Percentiles rank a stretch among this genome's conserved stretches.
These are phyloP conservation scores for Sarocladium oryzae DNA, from an alignment of 2,329 filamentous ascomycete genomes.

Conservation along the genomic window DNA sequence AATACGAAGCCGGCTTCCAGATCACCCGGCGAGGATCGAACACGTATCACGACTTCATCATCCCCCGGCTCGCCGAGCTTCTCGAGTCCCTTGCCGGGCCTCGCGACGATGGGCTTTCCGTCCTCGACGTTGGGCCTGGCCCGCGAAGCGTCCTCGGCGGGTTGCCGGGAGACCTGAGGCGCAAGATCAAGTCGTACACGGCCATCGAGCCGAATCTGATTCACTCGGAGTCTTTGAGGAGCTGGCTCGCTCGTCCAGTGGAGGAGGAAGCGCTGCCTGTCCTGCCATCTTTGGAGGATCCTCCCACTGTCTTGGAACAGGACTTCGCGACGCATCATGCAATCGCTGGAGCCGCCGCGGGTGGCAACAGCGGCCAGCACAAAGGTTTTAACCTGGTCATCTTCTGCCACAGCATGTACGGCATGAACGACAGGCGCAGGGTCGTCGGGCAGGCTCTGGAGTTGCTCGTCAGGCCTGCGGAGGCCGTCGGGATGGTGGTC, in stretches of 20 bases:
- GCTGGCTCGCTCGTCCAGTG: slow-evolving; percentile 27
- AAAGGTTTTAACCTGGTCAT: slow-evolving; percentile 53
- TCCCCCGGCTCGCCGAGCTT: slow-evolving; percentile 39
- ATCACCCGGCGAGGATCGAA: slow-evolving; percentile 31
- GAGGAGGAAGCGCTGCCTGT: no score
- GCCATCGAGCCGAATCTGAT: slow-evolving; percentile 47
- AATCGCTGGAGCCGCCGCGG: slow-evolving; percentile 26
- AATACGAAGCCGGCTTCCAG: slow-evolving; percentile 44
- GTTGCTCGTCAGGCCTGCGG: slow-evolving; percentile 40
- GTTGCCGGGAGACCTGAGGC: slow-evolving; percentile 35
- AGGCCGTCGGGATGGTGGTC: slow-evolving; percentile 36
- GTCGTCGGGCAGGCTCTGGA: slow-evolving; percentile 40
- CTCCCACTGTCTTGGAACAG: slow-evolving; percentile 35
- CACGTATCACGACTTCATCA: slow-evolving; percentile 44
- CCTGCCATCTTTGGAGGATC: no score
- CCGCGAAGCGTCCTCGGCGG: slow-evolving; percentile 45
- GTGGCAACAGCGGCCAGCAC: no score
- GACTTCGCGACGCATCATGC: slow-evolving; percentile 28
- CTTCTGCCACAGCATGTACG: slow-evolving; percentile 61
- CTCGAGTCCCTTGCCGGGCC: slow-evolving; percentile 33
- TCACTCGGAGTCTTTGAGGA: slow-evolving; percentile 34
- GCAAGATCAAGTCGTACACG: slow-evolving; percentile 41
- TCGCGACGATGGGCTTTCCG: slow-evolving; percentile 39
- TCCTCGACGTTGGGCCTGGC: slow-evolving; percentile 55
- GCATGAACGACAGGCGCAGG: slow-evolving; percentile 41